These are phyloP conservation scores for Ophiostoma ulmi DNA, from an alignment of 2,329 filamentous ascomycete genomes.

Conservation along the genomic window DNA sequence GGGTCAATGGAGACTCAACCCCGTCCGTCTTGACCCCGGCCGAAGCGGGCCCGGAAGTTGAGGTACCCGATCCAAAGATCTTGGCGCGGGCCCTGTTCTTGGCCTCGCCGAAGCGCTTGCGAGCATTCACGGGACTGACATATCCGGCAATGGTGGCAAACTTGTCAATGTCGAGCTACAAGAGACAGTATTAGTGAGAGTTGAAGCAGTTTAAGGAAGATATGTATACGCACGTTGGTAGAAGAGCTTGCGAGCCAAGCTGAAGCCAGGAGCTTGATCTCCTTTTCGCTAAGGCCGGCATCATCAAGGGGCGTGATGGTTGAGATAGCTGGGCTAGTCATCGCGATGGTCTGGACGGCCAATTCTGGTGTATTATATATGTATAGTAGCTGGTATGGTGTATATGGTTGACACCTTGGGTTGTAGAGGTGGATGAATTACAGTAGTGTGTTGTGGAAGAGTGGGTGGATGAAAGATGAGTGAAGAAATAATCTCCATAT, in stretches of 20 bases:
- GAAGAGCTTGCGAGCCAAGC: slow-evolving; percentile 23
- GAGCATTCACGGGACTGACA: slow-evolving; percentile 24
- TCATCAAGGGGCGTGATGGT: slow-evolving; percentile 19
- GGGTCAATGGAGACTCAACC: not conserved
- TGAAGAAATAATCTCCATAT: no score
- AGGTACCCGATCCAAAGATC: slow-evolving; percentile 17
- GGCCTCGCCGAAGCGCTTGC: slow-evolving; percentile 57
- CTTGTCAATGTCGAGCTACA: slow-evolving; percentile 27
- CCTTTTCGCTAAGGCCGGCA: slow-evolving; percentile 17
- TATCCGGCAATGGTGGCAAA: slow-evolving; percentile 26
- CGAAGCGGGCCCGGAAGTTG: not conserved
- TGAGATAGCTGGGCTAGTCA: not conserved
- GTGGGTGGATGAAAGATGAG: no score
- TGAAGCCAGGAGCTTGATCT: slow-evolving; percentile 21
- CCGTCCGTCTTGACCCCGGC: not conserved
- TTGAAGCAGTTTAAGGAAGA: not conserved
- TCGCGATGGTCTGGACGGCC: not conserved
- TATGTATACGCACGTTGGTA: slow-evolving; percentile 10
- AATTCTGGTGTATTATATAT: not conserved
- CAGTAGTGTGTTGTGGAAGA: no score
- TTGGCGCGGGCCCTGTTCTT: slow-evolving; percentile 41
- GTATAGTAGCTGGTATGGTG: not conserved
- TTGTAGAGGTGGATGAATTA: not conserved
- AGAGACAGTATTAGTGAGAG: not conserved
- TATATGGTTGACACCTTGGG: not conserved